Evolutionary conservation across 2,329 filamentous ascomycete genomes (phyloP).

Genomic region (Leptographium wingfieldii): DNA sequence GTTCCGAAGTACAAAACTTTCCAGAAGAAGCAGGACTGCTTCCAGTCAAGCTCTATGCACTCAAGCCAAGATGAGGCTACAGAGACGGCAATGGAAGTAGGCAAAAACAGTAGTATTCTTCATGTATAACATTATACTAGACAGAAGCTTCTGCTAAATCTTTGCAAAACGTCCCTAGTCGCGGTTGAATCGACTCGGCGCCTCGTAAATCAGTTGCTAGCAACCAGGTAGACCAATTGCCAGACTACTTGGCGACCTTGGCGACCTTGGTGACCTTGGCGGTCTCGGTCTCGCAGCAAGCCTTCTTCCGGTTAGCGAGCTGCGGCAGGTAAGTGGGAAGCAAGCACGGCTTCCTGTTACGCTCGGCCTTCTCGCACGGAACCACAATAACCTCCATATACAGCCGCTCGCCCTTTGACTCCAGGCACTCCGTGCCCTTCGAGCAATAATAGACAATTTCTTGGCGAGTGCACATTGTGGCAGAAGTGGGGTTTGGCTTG

Average conservation of each 20-base stretch:
- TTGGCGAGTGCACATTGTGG: neutral
- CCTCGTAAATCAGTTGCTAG: too few species aligned
- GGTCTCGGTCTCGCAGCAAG: too few species aligned
- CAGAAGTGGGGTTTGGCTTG: neutral
- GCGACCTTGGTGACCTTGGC: neutral
- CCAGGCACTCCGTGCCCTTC: neutral
- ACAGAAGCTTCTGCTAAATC: too few species aligned
- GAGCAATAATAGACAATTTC: neutral
- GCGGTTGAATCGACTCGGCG: too few species aligned
- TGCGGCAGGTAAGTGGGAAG: too few species aligned
- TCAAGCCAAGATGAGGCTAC: slow-evolving; percentile 34
- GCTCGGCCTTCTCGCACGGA: too few species aligned
- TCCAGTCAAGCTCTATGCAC: slow-evolving; percentile 66
- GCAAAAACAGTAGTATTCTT: neutral
- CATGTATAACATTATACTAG: neutral
- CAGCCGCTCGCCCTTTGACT: neutral
- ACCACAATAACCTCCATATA: neutral
- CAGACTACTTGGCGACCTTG: neutral
- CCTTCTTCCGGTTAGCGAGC: too few species aligned
- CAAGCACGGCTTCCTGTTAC: too few species aligned
- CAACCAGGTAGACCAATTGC: too few species aligned
- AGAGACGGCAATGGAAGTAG: neutral
- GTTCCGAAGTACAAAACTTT: slow-evolving; percentile 63
- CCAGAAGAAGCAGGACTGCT: slow-evolving; percentile 45
- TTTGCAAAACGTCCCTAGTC: too few species aligned